A percentile compares a stretch with the other conserved stretches of the same genome.
Conservation (phyloP, 192 early-diverging fungal genomes). For the Rhizophagus sp. region DNA sequence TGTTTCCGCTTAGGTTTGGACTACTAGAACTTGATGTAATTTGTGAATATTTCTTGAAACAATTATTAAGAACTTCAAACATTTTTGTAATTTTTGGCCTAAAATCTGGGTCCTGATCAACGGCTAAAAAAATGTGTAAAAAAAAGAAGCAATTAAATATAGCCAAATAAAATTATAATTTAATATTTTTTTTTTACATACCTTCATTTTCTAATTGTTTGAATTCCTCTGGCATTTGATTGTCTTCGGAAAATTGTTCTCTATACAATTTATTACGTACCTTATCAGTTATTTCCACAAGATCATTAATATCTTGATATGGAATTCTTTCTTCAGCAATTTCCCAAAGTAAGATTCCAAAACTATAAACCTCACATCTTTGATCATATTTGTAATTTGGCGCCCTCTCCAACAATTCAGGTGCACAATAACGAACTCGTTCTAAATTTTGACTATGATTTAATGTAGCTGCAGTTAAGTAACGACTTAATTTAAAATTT, state of each 20-base stretch:
- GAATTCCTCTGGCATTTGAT: not conserved
- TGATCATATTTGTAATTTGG: too few relatives aligned
- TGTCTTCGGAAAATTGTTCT: not conserved
- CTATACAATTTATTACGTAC: not conserved
- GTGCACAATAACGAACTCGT: too few relatives aligned
- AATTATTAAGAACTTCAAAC: not conserved
- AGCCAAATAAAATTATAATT: not conserved
- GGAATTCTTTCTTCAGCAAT: too few relatives aligned
- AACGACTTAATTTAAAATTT: too few relatives aligned
- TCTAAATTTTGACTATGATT: too few relatives aligned
- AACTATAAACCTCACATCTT: too few relatives aligned
- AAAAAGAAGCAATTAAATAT: too few relatives aligned
- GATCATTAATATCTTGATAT: not conserved
- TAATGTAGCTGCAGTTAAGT: too few relatives aligned
- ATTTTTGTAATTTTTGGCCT: not conserved
- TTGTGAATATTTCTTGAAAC: not conserved
- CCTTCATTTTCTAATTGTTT: not conserved
- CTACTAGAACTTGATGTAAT: not conserved
- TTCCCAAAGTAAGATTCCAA: too few relatives aligned
- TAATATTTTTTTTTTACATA: not conserved
- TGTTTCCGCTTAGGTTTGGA: not conserved
- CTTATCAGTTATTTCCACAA: not conserved
- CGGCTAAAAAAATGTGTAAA: not conserved
- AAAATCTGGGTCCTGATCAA: not conserved
- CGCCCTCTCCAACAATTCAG: too few relatives aligned